Base-by-base conservation (phyloP, 23 red algal genomes). In the Pyropia haitanensis region DNA sequence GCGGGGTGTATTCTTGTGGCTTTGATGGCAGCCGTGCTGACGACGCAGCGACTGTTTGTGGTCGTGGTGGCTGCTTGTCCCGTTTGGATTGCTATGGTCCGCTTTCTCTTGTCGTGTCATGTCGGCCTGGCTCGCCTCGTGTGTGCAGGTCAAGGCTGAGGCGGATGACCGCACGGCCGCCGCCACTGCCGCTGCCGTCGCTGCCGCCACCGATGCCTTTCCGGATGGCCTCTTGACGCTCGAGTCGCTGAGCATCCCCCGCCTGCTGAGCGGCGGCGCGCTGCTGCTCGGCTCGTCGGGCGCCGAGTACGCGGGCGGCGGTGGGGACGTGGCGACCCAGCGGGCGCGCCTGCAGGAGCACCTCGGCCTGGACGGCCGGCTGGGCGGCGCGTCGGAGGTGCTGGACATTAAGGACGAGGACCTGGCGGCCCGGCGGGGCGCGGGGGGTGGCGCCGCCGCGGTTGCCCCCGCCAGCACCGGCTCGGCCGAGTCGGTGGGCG, bases 251-350 rank as follows among this genome's bases (percentile, higher is more conserved):
- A 65, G 86, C 53, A 64, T 90, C 18, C 55, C 68, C 14, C 49
- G 63, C 8, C 54, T 98, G 12, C 68, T 98, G 39, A 18, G 18
- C 16, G 53, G 58, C 33, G 94, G 94, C 51, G 81, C 78, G 16
- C 72, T 78, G 70, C 61, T 98, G 18, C 73, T 90, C 32, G 85
- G 84, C 27, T 98, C 94, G 12, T 73, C 81, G 27, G 94, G 94
- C 27, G 72, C 75, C 55, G 84, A 98, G 32, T 98, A 91, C 70
- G 58, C 63, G n/a, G 22, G 20, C 44, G 67, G 33, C 6, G 39
- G 76, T 29, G 53, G 67, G 19, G 83, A 98, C 58, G 56, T 91
- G 51, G 56, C 64, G 16, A 27, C 68, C 18, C 94, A 98, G 63
- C 85, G 81, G 59, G 61, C 64, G 12, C 56, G 49, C 32, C 75